These are phyloP conservation scores for Colletotrichum cordylinicola DNA, from an alignment of 2,329 filamentous ascomycete genomes.

Conservation along the genomic window DNA sequence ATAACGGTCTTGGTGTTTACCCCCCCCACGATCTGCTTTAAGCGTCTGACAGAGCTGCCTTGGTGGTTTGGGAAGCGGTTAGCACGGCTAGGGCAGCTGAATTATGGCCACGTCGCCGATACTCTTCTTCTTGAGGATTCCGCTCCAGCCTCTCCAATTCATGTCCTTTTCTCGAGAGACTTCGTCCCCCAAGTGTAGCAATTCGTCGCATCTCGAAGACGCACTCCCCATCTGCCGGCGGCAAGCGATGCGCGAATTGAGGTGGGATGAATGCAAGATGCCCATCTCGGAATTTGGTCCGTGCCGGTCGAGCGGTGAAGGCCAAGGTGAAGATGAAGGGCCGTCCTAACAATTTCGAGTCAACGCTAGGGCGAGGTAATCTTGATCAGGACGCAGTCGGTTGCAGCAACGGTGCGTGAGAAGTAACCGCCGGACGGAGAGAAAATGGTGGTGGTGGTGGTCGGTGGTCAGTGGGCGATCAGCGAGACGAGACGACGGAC, in stretches of 20 bases:
- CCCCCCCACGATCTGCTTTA: background rate
- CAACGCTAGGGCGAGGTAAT: background rate
- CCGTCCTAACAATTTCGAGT: background rate
- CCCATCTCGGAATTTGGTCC: background rate
- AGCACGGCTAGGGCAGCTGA: background rate
- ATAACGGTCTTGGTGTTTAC: constrained; percentile 1
- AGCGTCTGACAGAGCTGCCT: background rate
- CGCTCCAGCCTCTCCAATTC: background rate
- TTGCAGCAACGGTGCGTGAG: background rate
- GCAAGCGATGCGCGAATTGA: background rate
- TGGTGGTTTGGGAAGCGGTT: background rate
- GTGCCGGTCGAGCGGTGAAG: constrained; percentile 8
- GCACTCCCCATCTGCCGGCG: background rate
- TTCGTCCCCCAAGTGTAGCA: rapidly evolving
- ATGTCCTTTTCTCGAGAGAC: background rate
- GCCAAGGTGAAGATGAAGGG: background rate
- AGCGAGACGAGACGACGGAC: background rate
- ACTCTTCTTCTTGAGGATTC: background rate
- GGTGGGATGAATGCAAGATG: background rate
- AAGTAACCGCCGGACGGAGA: background rate
- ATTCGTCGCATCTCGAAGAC: background rate
- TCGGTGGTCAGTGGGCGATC: background rate
- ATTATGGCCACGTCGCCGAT: background rate
- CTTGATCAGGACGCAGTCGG: background rate
- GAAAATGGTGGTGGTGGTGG: background rate